These are phyloP conservation scores for Coniosporium tulheliwenetii DNA, from an alignment of 2,329 filamentous ascomycete genomes.

Conservation along the genomic window DNA sequence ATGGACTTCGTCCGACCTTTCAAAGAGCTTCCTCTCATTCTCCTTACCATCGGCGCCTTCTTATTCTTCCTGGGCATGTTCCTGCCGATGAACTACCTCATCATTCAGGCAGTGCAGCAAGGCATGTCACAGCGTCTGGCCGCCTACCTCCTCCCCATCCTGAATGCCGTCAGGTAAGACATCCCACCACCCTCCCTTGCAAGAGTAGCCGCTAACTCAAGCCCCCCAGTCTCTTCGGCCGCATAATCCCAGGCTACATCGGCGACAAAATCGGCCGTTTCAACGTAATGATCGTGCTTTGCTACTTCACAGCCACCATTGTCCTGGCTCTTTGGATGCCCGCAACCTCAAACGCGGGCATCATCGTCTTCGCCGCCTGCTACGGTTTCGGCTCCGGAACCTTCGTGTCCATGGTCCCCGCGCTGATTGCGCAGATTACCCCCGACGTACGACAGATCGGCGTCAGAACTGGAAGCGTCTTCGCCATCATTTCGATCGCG, in stretches of 20 bases:
- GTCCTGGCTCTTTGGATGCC: slow-evolving; percentile 41
- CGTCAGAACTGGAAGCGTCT: slow-evolving; percentile 48
- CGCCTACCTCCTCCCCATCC: slow-evolving; percentile 36
- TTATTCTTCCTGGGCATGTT: slow-evolving; percentile 50
- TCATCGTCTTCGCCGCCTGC: slow-evolving; percentile 48
- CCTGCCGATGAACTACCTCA: slow-evolving; percentile 37
- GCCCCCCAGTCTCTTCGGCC: slow-evolving; percentile 33
- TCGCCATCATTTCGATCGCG: slow-evolving; percentile 45
- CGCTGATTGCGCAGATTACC: slow-evolving; percentile 54
- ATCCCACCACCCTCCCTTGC: neutral
- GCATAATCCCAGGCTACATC: slow-evolving; percentile 37
- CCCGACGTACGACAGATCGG: slow-evolving; percentile 52
- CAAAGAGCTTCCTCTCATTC: slow-evolving; percentile 16
- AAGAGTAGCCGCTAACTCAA: slow-evolving; percentile 3
- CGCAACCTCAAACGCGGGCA: slow-evolving; percentile 33
- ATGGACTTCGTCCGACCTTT: slow-evolving; percentile 16
- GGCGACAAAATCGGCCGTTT: slow-evolving; percentile 39
- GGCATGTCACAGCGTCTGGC: slow-evolving; percentile 34
- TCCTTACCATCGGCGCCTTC: slow-evolving; percentile 20
- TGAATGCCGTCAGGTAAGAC: slow-evolving; percentile 32
- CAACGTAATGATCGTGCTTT: slow-evolving; percentile 38
- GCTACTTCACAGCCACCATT: slow-evolving; percentile 28
- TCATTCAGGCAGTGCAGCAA: slow-evolving; percentile 26
- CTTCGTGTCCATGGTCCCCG: slow-evolving; percentile 46
- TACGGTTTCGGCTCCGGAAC: slow-evolving; percentile 57